A percentile compares a stretch with the other conserved stretches of the same genome.
Conservation (phyloP, 2,329 filamentous ascomycete species). For the Aureobasidium sp. region DNA sequence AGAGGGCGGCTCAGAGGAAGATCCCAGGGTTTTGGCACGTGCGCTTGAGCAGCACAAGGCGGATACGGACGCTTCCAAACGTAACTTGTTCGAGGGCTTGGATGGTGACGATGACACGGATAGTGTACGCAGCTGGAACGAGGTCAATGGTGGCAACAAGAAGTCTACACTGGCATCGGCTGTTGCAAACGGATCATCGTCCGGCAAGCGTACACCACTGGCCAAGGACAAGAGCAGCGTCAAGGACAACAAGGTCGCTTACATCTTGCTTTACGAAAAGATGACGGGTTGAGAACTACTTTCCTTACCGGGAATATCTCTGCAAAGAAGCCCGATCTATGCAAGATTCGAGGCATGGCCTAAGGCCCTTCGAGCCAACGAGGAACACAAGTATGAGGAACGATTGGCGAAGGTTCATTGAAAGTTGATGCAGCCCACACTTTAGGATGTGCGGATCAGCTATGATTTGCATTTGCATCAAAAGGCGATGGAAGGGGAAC, state of each 20-base stretch:
- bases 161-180: constrained; percentile 48
- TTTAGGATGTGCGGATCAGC: neutral
- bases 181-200: constrained; percentile 33
- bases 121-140: constrained; percentile 58
- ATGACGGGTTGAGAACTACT: constrained; percentile 33
- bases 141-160: constrained; percentile 59
- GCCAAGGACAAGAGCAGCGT: constrained; percentile 41
- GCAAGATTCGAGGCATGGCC: neutral
- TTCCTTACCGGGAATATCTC: neutral
- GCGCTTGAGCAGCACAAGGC: constrained; percentile 61
- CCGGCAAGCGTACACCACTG: constrained; percentile 44
- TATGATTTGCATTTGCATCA: constrained; percentile 5
- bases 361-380: neutral
- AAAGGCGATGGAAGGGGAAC: neutral
- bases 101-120: constrained; percentile 58
- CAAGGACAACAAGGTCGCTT: constrained; percentile 94
- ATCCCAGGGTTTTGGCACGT: constrained; percentile 58
- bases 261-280: constrained; percentile 89
- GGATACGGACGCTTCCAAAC: constrained; percentile 34
- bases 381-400: neutral
- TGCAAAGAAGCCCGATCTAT: neutral
- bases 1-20: constrained; percentile 74
- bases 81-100: constrained; percentile 66
- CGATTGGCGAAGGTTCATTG: neutral
- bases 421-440: neutral